Conservation (phyloP, 768 basidiomycete genomes). For the Lentinula detonsa region DNA sequence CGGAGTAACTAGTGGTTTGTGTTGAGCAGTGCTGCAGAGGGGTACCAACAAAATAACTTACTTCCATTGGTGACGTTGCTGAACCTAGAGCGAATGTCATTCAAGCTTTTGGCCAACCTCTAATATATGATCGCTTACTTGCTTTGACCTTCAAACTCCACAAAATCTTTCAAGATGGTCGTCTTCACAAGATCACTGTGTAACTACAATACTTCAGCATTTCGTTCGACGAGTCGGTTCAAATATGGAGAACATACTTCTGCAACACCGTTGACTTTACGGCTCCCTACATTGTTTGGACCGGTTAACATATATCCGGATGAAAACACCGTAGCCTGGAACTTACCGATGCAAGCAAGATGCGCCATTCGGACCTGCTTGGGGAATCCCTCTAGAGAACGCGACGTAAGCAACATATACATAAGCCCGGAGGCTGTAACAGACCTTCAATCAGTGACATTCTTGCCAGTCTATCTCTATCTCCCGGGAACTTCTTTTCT, state of each 20-base stretch:
- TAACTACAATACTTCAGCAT: slow-evolving; percentile 34
- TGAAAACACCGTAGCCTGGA: background rate
- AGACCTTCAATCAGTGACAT: slow-evolving; percentile 92
- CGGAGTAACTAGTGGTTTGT: slow-evolving; percentile 58
- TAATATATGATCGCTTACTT: slow-evolving; percentile 40
- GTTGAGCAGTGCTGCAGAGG: background rate
- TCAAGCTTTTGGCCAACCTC: background rate
- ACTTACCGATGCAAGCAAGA: slow-evolving; percentile 75
- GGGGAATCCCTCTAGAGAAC: slow-evolving; percentile 67
- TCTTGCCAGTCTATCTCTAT: slow-evolving; percentile 68
- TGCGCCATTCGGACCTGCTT: slow-evolving; percentile 89
- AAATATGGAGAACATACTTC: slow-evolving; percentile 40
- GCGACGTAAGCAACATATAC: background rate
- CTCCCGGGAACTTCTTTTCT: slow-evolving; percentile 85
- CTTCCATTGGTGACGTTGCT: slow-evolving; percentile 92
- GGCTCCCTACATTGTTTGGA: slow-evolving; percentile 42
- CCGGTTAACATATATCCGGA: background rate
- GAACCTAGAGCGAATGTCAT: slow-evolving; percentile 38
- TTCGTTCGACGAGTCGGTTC: background rate
- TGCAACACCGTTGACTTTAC: slow-evolving; percentile 93
- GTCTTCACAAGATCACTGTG: slow-evolving; percentile 86
- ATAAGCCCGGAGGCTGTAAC: background rate
- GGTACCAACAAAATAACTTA: slow-evolving; percentile 26
- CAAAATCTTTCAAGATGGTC: slow-evolving; percentile 87
- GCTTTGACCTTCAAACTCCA: slow-evolving; percentile 85